These are phyloP conservation scores for Apiospora pterosperma DNA, from an alignment of 2,329 filamentous ascomycete genomes.

Conservation along the genomic window DNA sequence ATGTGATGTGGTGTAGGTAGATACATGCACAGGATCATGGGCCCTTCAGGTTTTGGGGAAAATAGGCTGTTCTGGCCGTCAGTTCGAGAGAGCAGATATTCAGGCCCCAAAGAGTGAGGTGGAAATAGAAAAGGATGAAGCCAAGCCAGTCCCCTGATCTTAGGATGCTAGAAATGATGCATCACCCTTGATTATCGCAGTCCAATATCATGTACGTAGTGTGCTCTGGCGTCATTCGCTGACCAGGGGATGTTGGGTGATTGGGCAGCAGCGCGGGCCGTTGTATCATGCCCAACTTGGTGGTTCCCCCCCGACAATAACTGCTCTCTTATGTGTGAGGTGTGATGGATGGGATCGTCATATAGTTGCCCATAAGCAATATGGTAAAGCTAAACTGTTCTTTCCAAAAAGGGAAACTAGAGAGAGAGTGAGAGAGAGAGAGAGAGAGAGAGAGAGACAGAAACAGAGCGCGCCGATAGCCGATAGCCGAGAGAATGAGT, in stretches of 20 bases:
- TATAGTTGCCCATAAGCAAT: not conserved
- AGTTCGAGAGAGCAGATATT: not conserved
- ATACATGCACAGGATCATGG: not conserved
- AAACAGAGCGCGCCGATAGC: too few relatives aligned
- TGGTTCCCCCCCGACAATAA: not conserved
- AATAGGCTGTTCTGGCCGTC: not conserved
- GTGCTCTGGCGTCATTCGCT: not conserved
- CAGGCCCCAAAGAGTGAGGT: not conserved
- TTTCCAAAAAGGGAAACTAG: too few relatives aligned
- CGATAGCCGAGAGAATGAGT: not conserved
- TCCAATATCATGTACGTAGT: not conserved
- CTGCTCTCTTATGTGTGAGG: not conserved
- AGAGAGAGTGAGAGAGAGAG: too few relatives aligned
- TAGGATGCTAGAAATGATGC: not conserved
- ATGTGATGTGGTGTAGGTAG: not conserved
- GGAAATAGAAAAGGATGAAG: not conserved
- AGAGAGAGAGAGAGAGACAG: too few relatives aligned
- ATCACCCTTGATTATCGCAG: not conserved
- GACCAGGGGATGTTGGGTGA: not conserved
- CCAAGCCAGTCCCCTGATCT: not conserved
- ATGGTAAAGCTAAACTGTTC: not conserved
- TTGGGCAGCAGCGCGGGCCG: conserved; percentile 1
- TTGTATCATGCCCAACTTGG: not conserved
- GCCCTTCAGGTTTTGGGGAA: not conserved
- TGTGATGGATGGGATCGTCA: not conserved